Conservation (phyloP, 257 asterid species). For the Phtheirospermum japonicum region DNA sequence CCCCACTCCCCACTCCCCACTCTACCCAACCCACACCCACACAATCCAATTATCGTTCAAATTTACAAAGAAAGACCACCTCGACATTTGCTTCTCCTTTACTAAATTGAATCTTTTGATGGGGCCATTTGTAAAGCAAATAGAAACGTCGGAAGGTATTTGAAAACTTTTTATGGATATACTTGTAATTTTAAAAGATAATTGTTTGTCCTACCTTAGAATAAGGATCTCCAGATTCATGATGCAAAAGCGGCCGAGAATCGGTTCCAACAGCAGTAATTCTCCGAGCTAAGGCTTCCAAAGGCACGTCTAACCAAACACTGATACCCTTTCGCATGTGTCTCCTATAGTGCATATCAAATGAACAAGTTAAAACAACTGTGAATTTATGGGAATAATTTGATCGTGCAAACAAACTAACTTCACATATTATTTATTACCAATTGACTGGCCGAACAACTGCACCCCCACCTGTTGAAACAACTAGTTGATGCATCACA, state of each 20-base stretch:
- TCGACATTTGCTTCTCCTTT: too few relatives aligned
- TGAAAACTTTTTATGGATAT: too few relatives aligned
- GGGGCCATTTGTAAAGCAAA: too few relatives aligned
- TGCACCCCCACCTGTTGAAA: constrained; percentile 97
- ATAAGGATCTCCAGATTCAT: constrained; percentile 72
- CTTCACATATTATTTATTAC: constrained; percentile 38
- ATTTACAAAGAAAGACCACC: not conserved
- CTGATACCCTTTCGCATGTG: constrained; percentile 83
- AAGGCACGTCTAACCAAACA: constrained; percentile 89
- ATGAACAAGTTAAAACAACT: constrained; percentile 15
- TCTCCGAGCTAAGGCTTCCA: constrained; percentile 87
- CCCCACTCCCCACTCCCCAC: too few relatives aligned
- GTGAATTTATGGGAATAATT: not conserved
- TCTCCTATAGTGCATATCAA: constrained; percentile 44
- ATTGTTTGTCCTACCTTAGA: constrained; percentile 40
- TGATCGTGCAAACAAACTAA: constrained; percentile 10
- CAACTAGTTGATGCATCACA: constrained; percentile 60
- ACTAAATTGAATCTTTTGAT: too few relatives aligned
- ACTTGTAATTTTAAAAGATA: not conserved
- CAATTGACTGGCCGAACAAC: constrained; percentile 88
- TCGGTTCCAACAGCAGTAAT: constrained; percentile 66
- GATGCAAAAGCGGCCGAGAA: constrained; percentile 79
- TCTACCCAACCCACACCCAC: too few relatives aligned
- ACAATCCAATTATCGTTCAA: not conserved
- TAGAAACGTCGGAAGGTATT: too few relatives aligned